These are phyloP conservation scores for Corymbia citriodora DNA, from an alignment of 441 rosid genomes.

Conservation along the genomic window DNA sequence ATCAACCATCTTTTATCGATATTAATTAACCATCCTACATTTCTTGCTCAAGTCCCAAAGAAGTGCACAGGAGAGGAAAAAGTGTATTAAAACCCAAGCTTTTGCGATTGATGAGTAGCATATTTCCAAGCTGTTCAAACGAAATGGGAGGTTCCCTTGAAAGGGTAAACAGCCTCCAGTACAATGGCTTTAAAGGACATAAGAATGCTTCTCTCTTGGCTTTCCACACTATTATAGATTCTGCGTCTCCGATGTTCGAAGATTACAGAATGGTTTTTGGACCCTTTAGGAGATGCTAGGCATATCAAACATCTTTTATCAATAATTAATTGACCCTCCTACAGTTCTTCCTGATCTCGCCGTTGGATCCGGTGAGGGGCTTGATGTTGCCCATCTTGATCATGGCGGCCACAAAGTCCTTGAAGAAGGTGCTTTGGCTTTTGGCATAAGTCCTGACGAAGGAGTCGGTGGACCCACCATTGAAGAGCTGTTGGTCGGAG, in stretches of 20 bases:
- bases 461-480: neutral
- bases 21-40: neutral
- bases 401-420: constrained; percentile 37
- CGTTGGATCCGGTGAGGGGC: constrained; percentile 42
- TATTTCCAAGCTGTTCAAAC: neutral
- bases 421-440: constrained; percentile 32
- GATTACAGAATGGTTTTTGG: neutral
- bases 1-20: neutral
- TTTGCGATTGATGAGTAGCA: neutral
- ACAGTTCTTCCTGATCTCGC: constrained; percentile 44
- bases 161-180: neutral
- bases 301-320: neutral
- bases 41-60: neutral
- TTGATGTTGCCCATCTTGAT: constrained; percentile 41
- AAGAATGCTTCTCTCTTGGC: neutral
- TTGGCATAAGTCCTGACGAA: constrained; percentile 17
- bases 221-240: neutral
- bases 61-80: neutral
- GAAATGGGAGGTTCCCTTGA: neutral
- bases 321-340: constrained; percentile 24
- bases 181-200: neutral
- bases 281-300: neutral
- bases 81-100: neutral
- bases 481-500: constrained; percentile 6
- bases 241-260: neutral